These are phyloP conservation scores for Centaurea solstitialis DNA, from an alignment of 129 eudicot genomes.

Conservation along the genomic window DNA sequence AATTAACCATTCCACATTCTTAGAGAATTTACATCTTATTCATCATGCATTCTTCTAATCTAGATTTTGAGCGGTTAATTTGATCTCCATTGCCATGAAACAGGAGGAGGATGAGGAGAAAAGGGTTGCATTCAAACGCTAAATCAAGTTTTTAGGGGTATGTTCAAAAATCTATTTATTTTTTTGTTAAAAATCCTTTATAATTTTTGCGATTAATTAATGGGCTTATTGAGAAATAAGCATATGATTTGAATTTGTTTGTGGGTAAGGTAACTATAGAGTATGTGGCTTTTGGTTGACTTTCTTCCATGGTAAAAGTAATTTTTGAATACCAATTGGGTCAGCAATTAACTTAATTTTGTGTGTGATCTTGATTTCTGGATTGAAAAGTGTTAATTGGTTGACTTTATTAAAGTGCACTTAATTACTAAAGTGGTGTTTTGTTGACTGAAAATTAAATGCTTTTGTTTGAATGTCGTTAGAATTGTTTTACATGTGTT, in stretches of 20 bases:
- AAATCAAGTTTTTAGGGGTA: conserved; percentile 38
- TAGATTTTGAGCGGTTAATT: conserved; percentile 27
- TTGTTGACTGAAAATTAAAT: neutral
- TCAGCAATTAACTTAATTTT: neutral
- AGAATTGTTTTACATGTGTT: neutral
- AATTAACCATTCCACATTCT: conserved; percentile 9
- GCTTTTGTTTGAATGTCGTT: neutral
- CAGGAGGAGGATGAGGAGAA: conserved; percentile 15
- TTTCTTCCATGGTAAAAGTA: neutral
- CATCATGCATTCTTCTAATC: conserved; percentile 16
- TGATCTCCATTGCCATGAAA: conserved; percentile 31
- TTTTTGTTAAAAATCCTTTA: neutral
- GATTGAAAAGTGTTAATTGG: neutral
- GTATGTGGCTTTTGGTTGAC: conserved; percentile 8
- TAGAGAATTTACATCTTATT: neutral
- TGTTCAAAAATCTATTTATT: neutral
- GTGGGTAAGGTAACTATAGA: conserved; percentile 1
- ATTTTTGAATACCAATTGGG: neutral
- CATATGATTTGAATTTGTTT: neutral
- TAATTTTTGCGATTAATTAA: neutral
- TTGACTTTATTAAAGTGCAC: conserved; percentile 8
- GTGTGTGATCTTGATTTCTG: conserved; percentile 8
- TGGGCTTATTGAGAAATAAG: neutral
- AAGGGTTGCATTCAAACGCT: conserved; percentile 14
- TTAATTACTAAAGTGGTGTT: neutral